Evolutionary conservation across 2,329 filamentous ascomycete species (phyloP).

Genomic region (Pseudogymnoascus sp.): DNA sequence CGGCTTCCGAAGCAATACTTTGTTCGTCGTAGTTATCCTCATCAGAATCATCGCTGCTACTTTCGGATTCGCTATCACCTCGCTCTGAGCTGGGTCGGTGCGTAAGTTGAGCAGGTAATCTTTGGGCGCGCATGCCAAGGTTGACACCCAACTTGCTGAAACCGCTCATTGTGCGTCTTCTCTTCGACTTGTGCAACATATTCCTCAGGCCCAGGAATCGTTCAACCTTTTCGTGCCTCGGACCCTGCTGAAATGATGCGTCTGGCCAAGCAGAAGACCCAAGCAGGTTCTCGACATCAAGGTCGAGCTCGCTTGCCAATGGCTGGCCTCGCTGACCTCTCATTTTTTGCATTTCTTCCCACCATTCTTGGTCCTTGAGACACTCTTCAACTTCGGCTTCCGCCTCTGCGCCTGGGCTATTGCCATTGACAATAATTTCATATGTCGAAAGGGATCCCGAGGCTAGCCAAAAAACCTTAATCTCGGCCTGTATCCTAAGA

Average conservation of each 20-base stretch:
- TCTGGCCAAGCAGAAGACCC: conserved; percentile 42
- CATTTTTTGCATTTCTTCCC: conserved; percentile 62
- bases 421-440: conserved; percentile 70
- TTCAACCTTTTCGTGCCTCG: conserved; percentile 33
- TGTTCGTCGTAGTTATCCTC: conserved; percentile 29
- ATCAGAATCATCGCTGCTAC: conserved; percentile 30
- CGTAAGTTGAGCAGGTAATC: conserved; percentile 41
- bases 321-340: conserved; percentile 33
- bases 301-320: conserved; percentile 35
- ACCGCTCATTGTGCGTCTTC: conserved; percentile 26
- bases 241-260: conserved; percentile 44
- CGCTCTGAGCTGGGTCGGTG: conserved; percentile 37
- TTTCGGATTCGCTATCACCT: conserved; percentile 37
- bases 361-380: conserved; percentile 71
- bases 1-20: conserved; percentile 37
- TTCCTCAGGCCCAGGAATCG: conserved; percentile 53
- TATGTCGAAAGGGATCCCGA: conserved; percentile 66
- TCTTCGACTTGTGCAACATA: conserved; percentile 52
- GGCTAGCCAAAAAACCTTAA: conserved; percentile 75
- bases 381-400: conserved; percentile 57
- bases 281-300: conserved; percentile 38
- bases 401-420: conserved; percentile 45
- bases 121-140: conserved; percentile 69
- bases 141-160: conserved; percentile 52
- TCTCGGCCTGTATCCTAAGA: conserved; percentile 70